phyloP scores from a whole-genome alignment of 164 flowering plant species.

The Annona squamosa region DNA sequence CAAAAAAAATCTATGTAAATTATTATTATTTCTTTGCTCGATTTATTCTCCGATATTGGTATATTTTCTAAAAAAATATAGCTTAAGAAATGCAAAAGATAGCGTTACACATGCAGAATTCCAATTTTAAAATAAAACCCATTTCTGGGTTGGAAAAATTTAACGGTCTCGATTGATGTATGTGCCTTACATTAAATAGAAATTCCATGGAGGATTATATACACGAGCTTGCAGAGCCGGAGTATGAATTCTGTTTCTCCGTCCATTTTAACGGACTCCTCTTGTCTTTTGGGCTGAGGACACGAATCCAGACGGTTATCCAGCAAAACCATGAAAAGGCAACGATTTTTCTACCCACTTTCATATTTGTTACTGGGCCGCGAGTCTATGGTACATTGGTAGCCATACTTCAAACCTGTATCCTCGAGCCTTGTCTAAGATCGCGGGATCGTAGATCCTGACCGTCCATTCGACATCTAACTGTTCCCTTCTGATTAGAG shows the following conservation, averaged over 20 bases:
- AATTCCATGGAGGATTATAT: neutral
- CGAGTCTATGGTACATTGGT: too few relatives aligned
- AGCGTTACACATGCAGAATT: too few relatives aligned
- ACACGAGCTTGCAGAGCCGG: neutral
- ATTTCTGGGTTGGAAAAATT: too few relatives aligned
- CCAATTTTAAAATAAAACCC: too few relatives aligned
- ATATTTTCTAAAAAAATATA: too few relatives aligned
- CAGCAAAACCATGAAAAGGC: neutral
- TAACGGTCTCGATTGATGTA: neutral
- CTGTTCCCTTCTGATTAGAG: neutral
- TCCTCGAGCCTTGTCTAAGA: neutral
- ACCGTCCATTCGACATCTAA: neutral
- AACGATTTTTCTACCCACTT: neutral
- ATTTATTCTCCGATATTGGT: too few relatives aligned
- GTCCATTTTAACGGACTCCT: neutral
- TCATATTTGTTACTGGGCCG: neutral
- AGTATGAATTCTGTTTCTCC: neutral
- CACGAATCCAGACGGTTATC: neutral
- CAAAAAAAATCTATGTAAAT: too few relatives aligned
- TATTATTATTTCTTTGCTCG: too few relatives aligned
- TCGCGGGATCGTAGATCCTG: neutral
- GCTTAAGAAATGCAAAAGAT: too few relatives aligned
- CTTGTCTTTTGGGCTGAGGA: neutral
- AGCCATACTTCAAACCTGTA: neutral
- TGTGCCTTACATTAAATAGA: neutral